Evolutionary conservation across 2,329 filamentous ascomycete genomes (phyloP).

Genomic region (Lasiodiplodia citricola): DNA sequence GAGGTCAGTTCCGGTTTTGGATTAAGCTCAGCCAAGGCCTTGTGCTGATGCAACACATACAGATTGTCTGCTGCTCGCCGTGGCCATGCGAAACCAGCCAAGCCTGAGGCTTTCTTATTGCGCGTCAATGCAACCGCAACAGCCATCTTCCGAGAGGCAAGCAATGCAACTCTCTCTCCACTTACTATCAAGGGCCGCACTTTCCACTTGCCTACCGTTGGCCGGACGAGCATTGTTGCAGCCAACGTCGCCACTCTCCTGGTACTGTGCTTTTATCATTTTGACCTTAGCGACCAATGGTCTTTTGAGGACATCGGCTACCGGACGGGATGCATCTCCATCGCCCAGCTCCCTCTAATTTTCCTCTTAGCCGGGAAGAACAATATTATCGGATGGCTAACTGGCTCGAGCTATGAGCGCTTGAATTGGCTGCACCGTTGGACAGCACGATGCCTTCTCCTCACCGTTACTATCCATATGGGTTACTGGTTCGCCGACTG

Average conservation of each 20-base stretch:
- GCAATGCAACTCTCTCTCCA: conserved; percentile 51
- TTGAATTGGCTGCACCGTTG: conserved; percentile 77
- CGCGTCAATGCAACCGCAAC: conserved; percentile 58
- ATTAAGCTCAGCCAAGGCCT: background rate
- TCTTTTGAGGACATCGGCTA: conserved; percentile 63
- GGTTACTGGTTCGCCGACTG: conserved; percentile 72
- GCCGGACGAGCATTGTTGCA: conserved; percentile 46
- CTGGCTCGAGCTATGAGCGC: conserved; percentile 69
- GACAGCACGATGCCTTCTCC: conserved; percentile 71
- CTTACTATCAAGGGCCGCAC: conserved; percentile 41
- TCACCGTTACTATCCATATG: conserved; percentile 72
- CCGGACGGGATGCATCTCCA: conserved; percentile 58
- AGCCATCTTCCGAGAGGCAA: conserved; percentile 60
- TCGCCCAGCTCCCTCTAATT: conserved; percentile 61
- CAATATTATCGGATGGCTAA: conserved; percentile 65
- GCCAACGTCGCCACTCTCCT: conserved; percentile 58
- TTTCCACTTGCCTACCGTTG: conserved; percentile 48
- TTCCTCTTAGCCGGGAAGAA: conserved; percentile 62
- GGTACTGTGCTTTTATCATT: conserved; percentile 61
- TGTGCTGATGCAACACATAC: conserved; percentile 15
- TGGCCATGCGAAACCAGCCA: conserved; percentile 53
- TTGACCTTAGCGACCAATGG: conserved; percentile 56
- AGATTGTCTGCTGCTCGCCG: conserved; percentile 54
- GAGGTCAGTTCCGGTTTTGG: conserved; percentile 43
- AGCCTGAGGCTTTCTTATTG: conserved; percentile 58